A percentile compares a stretch with the other conserved stretches of the same genome.
These are phyloP conservation scores for Suhomyces terraborum DNA, from an alignment of 1,139 yeast genomes.

Conservation along the genomic window DNA sequence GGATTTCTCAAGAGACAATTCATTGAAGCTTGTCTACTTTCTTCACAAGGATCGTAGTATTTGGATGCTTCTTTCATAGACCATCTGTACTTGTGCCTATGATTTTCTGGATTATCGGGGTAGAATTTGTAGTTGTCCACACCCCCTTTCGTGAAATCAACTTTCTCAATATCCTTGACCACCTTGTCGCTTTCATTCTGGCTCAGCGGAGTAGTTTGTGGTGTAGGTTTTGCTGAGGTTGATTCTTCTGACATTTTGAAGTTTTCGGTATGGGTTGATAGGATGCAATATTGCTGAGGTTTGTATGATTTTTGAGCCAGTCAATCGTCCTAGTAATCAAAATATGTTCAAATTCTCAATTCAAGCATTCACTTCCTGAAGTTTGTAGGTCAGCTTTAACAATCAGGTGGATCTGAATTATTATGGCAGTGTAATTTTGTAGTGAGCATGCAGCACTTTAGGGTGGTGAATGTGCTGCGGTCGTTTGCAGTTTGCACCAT, in stretches of 20 bases:
- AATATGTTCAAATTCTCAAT: too few species aligned
- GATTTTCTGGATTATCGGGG: conserved; percentile 77
- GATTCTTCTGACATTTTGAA: conserved; percentile 2
- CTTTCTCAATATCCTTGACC: conserved; percentile 45
- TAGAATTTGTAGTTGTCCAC: conserved; percentile 65
- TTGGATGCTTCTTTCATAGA: conserved; percentile 74
- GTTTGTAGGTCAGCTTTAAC: too few species aligned
- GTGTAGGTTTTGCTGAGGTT: background rate
- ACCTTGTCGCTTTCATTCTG: conserved; percentile 28
- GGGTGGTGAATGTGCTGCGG: too few species aligned
- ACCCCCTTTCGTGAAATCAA: conserved; percentile 59
- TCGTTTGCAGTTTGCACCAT: conserved; percentile 4
- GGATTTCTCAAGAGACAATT: conserved; percentile 77
- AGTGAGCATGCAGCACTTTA: too few species aligned
- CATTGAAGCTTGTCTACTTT: conserved; percentile 83
- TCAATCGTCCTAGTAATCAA: too few species aligned
- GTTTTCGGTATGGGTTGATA: too few species aligned
- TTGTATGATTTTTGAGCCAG: too few species aligned
- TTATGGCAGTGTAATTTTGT: too few species aligned
- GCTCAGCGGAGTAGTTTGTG: background rate
- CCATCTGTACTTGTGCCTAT: conserved; percentile 62
- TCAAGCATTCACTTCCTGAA: too few species aligned
- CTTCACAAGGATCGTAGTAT: conserved; percentile 91
- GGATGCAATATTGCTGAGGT: too few species aligned
- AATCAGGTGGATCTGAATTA: too few species aligned